Evolutionary conservation across 2,329 filamentous ascomycete genomes (phyloP).

Genomic region (Didymella segeticola): DNA sequence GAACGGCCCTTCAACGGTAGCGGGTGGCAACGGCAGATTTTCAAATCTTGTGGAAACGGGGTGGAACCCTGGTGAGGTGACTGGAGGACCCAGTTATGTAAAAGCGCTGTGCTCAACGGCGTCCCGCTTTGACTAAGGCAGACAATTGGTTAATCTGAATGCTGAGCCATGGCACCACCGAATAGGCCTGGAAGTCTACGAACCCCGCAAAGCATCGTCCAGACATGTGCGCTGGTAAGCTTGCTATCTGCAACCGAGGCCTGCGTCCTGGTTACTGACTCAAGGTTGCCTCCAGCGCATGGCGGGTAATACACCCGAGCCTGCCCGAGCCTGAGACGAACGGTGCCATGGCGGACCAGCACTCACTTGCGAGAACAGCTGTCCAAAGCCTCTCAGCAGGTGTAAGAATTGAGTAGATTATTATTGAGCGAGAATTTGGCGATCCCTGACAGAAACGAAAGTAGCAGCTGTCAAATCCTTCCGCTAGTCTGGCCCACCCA

Average conservation of each 20-base stretch:
- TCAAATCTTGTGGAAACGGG: background rate
- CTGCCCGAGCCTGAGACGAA: background rate
- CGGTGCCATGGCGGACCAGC: background rate
- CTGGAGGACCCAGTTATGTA: background rate
- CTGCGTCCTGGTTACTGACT: background rate
- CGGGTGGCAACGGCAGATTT: conserved; percentile 2
- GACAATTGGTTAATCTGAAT: background rate
- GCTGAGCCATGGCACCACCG: background rate
- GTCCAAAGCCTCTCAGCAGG: background rate
- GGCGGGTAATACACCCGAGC: background rate
- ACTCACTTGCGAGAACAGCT: background rate
- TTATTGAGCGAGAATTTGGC: background rate
- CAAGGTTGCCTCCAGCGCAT: background rate
- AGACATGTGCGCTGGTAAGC: background rate
- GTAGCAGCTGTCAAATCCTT: conserved; percentile 6
- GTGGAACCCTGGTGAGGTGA: background rate
- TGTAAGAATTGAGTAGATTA: background rate
- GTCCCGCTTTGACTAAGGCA: background rate
- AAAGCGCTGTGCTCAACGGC: background rate
- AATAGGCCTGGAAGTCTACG: background rate
- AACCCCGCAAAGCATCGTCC: background rate
- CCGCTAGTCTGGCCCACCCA: conserved; percentile 5
- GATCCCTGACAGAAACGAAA: background rate
- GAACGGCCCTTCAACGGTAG: conserved; percentile 9
- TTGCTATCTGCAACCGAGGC: background rate